phyloP scores from a whole-genome alignment of 495 filamentous ascomycete species.

The Talaromyces liani region DNA sequence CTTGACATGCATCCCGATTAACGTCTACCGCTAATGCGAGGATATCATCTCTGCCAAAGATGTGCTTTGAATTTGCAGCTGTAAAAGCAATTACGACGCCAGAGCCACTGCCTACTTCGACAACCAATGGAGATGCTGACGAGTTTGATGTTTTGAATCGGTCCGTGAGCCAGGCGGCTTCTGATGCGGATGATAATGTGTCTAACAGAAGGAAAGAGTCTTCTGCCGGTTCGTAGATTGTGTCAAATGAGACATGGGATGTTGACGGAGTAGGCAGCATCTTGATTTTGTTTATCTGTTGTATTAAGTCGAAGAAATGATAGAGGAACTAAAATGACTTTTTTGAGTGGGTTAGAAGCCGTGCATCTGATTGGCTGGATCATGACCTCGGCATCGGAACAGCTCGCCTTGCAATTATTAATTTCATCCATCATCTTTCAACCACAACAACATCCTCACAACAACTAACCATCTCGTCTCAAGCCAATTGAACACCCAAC shows the following conservation, averaged over 20 bases:
- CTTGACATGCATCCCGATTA: conserved; percentile 70
- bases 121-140: conserved; percentile 45
- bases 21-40: conserved; percentile 72
- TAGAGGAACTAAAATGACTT: conserved; percentile 4
- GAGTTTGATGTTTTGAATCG: conserved; percentile 34
- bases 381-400: conserved; percentile 4
- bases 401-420: not conserved
- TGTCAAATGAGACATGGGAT: conserved; percentile 75
- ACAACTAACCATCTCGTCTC: conserved; percentile 5
- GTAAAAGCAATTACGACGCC: conserved; percentile 86
- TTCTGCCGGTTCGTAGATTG: conserved; percentile 89
- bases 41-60: conserved; percentile 67
- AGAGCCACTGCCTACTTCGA: conserved; percentile 89
- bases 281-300: not conserved
- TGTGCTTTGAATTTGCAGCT: conserved; percentile 59
- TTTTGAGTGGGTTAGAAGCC: not conserved
- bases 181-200: conserved; percentile 66
- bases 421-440: not conserved
- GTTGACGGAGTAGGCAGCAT: conserved; percentile 95
- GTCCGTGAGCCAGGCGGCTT: conserved; percentile 61
- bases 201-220: conserved; percentile 94
- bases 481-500: not conserved
- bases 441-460: not conserved
- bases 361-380: conserved; percentile 3
- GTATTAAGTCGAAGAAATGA: not conserved